Base-by-base conservation (phyloP, 2,329 filamentous ascomycete genomes). In the Lasiodiplodia hormozganensis region DNA sequence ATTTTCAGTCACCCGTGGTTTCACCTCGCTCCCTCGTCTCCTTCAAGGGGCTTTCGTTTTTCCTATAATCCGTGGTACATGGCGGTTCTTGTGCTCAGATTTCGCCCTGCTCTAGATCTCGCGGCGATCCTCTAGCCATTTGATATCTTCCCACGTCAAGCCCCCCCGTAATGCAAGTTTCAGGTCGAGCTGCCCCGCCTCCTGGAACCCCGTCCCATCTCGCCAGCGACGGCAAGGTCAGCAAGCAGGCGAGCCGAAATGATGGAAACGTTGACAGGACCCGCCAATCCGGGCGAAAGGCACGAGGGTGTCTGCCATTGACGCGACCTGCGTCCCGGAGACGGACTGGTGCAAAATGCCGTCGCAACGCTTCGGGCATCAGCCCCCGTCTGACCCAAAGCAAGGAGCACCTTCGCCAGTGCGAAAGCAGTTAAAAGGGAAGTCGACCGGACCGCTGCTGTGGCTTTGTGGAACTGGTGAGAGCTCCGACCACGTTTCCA, bases 401-500 rank as follows among this genome's bases (percentile, higher is more conserved):
- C 60, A 64, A 64, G 60, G 60, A 64, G 47, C 60, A 52, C n/a
- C 5, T 38, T n/a, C 31, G 18, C 60, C 40, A 52, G 25, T 38
- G 43, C 60, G 14, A 53, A 64, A 64, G 18, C 43, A 49, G 60
- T 64, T 53, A 52, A 57, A 52, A 34, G n/a, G 36, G 21, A 38
- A 47, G 16, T n/a, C 28, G 36, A 21, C 47, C 36, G 23, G 43
- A 38, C 16, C 28, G 31, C 47, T 52, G 21, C 47, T 52, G 60
- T 64, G 60, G 60, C 43, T 64, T 64, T 64, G 60, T 64, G 60
- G 60, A 64, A 64, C 60, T 64, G 5, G 47, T n/a, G 18, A 28
- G 40, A 64, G 60, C 43, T 51, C 60, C 47, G 60, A 64, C 60
- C 60, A 64, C 60, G 60, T 52, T 64, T 64, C 60, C 43, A 64